Evolutionary conservation across 2,329 filamentous ascomycete genomes (phyloP), one percentile per base, ranked within the genome.

Genomic region (Scedosporium boydii): DNA sequence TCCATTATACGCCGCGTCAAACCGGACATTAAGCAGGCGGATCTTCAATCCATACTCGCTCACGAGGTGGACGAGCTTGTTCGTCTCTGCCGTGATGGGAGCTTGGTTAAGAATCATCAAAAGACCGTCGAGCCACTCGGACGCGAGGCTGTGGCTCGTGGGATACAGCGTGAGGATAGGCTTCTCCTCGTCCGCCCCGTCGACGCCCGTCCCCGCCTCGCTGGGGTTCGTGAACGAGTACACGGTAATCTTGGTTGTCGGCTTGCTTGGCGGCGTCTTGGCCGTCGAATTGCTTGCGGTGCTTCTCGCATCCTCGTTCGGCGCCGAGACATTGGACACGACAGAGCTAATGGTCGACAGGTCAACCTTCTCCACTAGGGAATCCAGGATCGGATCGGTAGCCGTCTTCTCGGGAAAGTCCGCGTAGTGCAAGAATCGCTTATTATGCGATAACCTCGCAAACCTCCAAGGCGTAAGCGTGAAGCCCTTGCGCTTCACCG

Each of bases 1-100:
- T 26, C 84, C 86, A 56, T 87, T 83, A 71, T 96, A 84, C 5
- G 80, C 81, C 59, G 85, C 89, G 72, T 98, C 91, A 76, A 93
- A 89, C 62, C 91, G 81, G 51, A 99, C 89, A 74, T 98, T 99
- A 68, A 99, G 79, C 71, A 99, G 77, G 48, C 95, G 82, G 65
- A 99, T 96, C 78, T 96, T 96, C 66, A 98, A 78, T 4, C 95
- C 93, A 72, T 96, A 98, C 68, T 96, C 90, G 70, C 87, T 87
- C 64, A 98, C 90, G 69, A 97, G 78, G 62, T 87, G 86, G 61
- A 97, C 88, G 65, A 98, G 78, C 74, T 95, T 96, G 72, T 89
- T 93, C 42, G 95, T 98, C 76, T 98, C 93, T 2, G 92, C 86
- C n/a, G 95, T 99, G 71, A 99, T 97, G 21, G 95, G 95, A 64